phyloP scores from a whole-genome alignment of 371 early-diverging fungal genomes.

The Mortierella sp. region DNA sequence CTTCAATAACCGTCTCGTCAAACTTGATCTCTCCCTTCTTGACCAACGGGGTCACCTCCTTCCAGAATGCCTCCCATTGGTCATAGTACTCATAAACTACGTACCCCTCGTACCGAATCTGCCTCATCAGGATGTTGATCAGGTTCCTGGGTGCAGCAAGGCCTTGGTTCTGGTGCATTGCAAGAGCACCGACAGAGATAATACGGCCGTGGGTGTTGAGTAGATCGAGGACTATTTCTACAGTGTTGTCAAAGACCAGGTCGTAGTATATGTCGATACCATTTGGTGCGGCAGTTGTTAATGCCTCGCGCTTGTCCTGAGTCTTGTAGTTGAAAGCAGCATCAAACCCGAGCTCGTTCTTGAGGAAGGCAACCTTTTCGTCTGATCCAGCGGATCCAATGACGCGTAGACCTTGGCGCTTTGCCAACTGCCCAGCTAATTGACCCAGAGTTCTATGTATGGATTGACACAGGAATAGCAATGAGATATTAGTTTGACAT shows the following conservation, averaged over 20 bases:
- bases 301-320: conserved; percentile 50
- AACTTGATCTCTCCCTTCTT: conserved; percentile 27
- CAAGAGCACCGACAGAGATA: conserved; percentile 16
- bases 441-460: conserved; percentile 66
- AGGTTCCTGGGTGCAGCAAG: conserved; percentile 21
- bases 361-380: conserved; percentile 73
- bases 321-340: conserved; percentile 84
- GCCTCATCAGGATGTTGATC: background rate
- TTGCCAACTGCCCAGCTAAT: conserved; percentile 66
- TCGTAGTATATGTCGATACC: conserved; percentile 77
- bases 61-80: conserved; percentile 21
- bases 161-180: background rate
- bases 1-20: conserved; percentile 4
- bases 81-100: conserved; percentile 24
- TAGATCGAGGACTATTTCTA: conserved; percentile 68
- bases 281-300: conserved; percentile 59
- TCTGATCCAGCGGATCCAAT: conserved; percentile 73
- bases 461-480: too few relatives aligned
- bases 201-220: conserved; percentile 18
- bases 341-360: conserved; percentile 67
- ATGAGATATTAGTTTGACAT: background rate
- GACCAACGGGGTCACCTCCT: conserved; percentile 22
- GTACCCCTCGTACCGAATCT: conserved; percentile 20
- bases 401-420: conserved; percentile 29
- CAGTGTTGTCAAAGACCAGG: conserved; percentile 73